Percentiles rank a stretch among this genome's conserved stretches.
These are phyloP conservation scores for Russula virescens DNA, from an alignment of 768 basidiomycete genomes.

Conservation along the genomic window DNA sequence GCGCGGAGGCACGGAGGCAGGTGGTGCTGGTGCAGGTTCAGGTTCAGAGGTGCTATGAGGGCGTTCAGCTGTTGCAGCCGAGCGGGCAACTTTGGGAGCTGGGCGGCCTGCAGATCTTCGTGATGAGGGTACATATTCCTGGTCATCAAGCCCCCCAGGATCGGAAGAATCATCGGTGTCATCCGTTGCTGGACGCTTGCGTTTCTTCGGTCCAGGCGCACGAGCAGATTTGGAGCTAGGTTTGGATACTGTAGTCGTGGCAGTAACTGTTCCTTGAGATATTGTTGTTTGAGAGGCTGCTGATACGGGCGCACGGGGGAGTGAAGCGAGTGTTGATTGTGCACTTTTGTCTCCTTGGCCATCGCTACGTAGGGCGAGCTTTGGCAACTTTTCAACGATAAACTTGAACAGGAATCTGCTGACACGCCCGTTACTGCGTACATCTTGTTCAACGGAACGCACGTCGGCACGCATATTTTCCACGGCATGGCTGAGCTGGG, in stretches of 20 bases:
- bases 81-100: background rate
- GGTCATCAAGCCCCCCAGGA: background rate
- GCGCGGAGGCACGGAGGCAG: background rate
- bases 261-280: background rate
- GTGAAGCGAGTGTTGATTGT: slow-evolving; percentile 6
- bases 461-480: slow-evolving; percentile 49
- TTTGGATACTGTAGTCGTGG: background rate
- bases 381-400: slow-evolving; percentile 33
- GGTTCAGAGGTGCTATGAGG: background rate
- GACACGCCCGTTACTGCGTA: slow-evolving; percentile 58
- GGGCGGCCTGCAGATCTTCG: background rate
- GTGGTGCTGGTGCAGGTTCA: background rate
- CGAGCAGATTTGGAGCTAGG: background rate
- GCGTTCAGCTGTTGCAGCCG: background rate
- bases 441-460: slow-evolving; percentile 52
- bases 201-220: background rate
- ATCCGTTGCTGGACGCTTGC: slow-evolving; percentile 1
- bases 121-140: background rate
- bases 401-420: slow-evolving; percentile 51
- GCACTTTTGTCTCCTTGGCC: slow-evolving; percentile 24
- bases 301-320: background rate
- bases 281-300: too few species aligned
- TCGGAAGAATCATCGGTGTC: background rate
- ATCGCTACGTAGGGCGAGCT: slow-evolving; percentile 19
- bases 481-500: slow-evolving; percentile 42